Base-by-base conservation (phyloP, 306 rosid species). In the Psophocarpus tetragonolobus region DNA sequence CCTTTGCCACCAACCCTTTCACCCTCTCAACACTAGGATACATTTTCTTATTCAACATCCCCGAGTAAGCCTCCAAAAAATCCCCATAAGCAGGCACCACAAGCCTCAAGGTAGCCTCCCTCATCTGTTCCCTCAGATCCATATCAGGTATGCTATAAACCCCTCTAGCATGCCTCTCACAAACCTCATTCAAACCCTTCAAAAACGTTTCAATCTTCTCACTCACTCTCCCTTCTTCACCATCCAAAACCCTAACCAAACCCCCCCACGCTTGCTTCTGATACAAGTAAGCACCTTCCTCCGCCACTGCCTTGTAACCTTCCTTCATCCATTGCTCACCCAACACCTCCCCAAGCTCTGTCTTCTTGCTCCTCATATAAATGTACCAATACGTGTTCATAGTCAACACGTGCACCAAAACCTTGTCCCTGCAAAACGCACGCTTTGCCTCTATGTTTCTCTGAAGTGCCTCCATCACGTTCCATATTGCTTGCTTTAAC, bases 311-410 rank as follows among this genome's bases (percentile, higher is more conserved):
- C 65, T 94, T 91, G 83, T 87, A 91, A 14, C 80, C 85, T 4
- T 71, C 85, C 57, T 75, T 89, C 88, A 87, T 79, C 21, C 85
- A 77, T 10, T 76, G 69, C 54, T 94, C 98, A 3, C 97, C 97
- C 63, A 94, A 18, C 8, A 91, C 71, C 60, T 82, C 81, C 41
- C 94, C 93, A 6, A 94, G 90, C 67, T 91, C 97, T 1, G 98
- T 91, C 89, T 84, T 89, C 41, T 77, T 92, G 1, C 90, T 88
- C 60, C 96, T 84, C 96, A 91, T 94, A 64, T 94, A 94, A 10
- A 94, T 94, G 77, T 94, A 94, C 98, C 98, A 94, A 71, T 90
- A 90, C 0, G 96, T 88, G 65, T 94, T 94, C 98, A 90, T 91
- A 9, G 85, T 54, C 68, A 87, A 91, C 6, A 91, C 60, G 14